These are phyloP conservation scores for Camelina hispida DNA, from an alignment of 345 rosid genomes.

Conservation along the genomic window DNA sequence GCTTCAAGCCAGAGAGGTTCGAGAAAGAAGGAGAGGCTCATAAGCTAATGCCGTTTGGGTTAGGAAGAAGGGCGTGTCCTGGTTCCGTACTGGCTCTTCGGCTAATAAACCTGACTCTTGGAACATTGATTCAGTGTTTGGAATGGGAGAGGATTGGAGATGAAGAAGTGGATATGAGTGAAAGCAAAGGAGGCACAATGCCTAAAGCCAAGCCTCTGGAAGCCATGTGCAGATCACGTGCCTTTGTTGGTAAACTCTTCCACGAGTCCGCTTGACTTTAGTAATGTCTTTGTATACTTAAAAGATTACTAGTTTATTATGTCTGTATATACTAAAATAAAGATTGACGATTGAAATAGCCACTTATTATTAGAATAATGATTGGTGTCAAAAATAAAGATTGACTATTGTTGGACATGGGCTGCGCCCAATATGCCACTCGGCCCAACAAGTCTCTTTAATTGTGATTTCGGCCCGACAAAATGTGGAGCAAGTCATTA, in stretches of 20 bases:
- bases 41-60: slow-evolving; percentile 52
- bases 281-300: too few relatives aligned
- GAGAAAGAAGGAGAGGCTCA: slow-evolving; percentile 40
- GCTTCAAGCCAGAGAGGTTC: slow-evolving; percentile 41
- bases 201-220: slow-evolving; percentile 30
- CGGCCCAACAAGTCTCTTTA: too few relatives aligned
- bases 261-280: neutral
- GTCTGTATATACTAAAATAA: too few relatives aligned
- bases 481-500: too few relatives aligned
- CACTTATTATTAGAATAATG: too few relatives aligned
- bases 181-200: slow-evolving; percentile 27
- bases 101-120: slow-evolving; percentile 28
- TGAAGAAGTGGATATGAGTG: slow-evolving; percentile 31
- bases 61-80: slow-evolving; percentile 60
- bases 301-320: too few relatives aligned
- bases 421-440: too few relatives aligned
- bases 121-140: slow-evolving; percentile 37
- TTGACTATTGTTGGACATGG: too few relatives aligned
- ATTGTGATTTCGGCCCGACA: too few relatives aligned
- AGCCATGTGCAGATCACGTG: slow-evolving; percentile 41
- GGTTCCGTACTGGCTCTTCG: slow-evolving; percentile 51
- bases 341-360: too few relatives aligned
- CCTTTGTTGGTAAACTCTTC: neutral
- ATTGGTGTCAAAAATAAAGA: neutral
- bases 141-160: slow-evolving; percentile 35